Conservation (phyloP, 148 eudicot species). For the Polygonum maritimum region DNA sequence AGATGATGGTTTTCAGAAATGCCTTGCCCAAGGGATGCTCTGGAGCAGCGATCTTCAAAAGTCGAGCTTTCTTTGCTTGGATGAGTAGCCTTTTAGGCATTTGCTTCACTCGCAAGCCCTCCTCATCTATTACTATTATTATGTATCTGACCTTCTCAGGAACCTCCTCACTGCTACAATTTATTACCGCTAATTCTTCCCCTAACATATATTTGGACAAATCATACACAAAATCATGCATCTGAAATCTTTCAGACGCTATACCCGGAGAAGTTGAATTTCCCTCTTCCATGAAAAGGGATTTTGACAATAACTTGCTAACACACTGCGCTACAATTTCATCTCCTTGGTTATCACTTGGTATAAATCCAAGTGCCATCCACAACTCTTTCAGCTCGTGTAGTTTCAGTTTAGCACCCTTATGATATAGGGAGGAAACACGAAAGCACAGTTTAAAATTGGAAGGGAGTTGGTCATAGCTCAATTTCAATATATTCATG, state of each 20-base stretch:
- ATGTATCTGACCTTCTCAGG: background rate
- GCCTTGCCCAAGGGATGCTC: background rate
- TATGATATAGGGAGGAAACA: background rate
- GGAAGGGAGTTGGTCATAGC: constrained; percentile 8
- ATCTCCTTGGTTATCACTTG: background rate
- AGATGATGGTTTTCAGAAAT: background rate
- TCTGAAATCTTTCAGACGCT: no score
- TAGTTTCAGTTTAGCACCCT: no score
- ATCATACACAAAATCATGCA: constrained; percentile 7
- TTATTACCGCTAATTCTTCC: background rate
- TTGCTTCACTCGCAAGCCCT: background rate
- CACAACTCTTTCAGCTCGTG: no score
- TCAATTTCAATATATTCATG: constrained; percentile 3
- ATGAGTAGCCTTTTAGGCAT: no score
- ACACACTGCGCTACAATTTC: background rate
- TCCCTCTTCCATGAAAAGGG: background rate
- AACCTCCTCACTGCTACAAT: background rate
- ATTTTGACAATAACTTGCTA: background rate
- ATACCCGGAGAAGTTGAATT: no score
- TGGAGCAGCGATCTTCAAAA: background rate
- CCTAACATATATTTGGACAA: background rate
- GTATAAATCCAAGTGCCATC: constrained; percentile 7
- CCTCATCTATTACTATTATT: background rate
- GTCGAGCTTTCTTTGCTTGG: constrained; percentile 3
- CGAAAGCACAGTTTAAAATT: constrained; percentile 7